phyloP scores from a whole-genome alignment of 371 early-diverging fungal species.

The Zychaea mexicana region DNA sequence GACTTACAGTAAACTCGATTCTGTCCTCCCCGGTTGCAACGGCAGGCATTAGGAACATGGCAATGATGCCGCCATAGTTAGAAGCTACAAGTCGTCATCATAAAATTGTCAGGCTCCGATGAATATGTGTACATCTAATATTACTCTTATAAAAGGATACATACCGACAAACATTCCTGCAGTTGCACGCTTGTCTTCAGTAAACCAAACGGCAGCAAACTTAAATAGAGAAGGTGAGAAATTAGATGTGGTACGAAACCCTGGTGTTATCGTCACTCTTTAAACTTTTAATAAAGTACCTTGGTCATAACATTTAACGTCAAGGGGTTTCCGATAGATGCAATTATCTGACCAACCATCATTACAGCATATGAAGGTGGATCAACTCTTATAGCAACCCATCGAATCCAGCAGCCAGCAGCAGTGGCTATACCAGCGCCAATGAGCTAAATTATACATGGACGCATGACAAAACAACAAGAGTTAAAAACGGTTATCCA shows the following conservation, averaged over 20 bases:
- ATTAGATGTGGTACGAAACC: too few species aligned
- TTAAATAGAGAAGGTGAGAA: too few species aligned
- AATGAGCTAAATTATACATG: too few species aligned
- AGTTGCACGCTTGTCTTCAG: constrained; percentile 29
- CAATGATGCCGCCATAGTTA: constrained; percentile 31
- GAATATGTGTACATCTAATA: too few species aligned
- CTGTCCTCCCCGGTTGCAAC: constrained; percentile 25
- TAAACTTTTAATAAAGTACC: constrained; percentile 21
- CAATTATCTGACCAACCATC: constrained; percentile 61
- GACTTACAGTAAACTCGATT: constrained; percentile 24
- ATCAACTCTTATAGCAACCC: constrained; percentile 46
- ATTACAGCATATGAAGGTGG: constrained; percentile 47
- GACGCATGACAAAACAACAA: too few species aligned
- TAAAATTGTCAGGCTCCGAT: background rate
- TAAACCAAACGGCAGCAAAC: constrained; percentile 34
- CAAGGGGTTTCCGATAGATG: constrained; percentile 63
- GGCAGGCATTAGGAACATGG: constrained; percentile 32
- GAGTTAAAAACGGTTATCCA: too few species aligned
- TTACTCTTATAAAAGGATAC: too few species aligned
- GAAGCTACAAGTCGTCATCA: constrained; percentile 13
- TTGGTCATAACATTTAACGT: constrained; percentile 59
- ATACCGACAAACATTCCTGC: constrained; percentile 37
- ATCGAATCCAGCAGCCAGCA: constrained; percentile 59
- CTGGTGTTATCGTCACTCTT: too few species aligned
- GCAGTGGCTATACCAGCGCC: constrained; percentile 45